phyloP scores from a whole-genome alignment of 345 rosid genomes.

The Conringia planisiliqua region DNA sequence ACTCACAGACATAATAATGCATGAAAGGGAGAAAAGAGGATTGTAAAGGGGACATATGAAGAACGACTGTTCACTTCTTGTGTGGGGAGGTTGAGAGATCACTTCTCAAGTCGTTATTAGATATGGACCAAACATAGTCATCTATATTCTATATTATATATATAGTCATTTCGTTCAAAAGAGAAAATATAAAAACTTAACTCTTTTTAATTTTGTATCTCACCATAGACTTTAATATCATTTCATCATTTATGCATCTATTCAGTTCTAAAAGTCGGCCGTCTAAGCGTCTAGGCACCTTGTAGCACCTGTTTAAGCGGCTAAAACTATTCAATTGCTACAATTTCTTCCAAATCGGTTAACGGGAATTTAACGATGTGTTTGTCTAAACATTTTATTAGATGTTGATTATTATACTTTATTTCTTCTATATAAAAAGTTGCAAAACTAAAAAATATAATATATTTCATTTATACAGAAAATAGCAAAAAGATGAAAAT shows the following conservation, averaged over 20 bases:
- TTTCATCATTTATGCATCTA: not conserved
- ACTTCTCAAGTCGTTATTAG: not conserved
- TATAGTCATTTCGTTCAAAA: not conserved
- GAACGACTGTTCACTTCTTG: conserved; percentile 1
- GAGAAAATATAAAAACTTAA: not conserved
- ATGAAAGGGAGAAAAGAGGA: not conserved
- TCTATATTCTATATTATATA: not conserved
- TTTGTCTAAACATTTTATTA: not conserved
- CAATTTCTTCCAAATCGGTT: not conserved
- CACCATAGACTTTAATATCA: not conserved
- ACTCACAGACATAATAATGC: not conserved
- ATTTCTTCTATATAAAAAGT: not conserved
- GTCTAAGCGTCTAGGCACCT: not conserved
- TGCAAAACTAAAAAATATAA: not conserved
- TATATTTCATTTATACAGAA: not conserved
- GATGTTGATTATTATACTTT: not conserved
- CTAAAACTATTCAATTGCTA: not conserved
- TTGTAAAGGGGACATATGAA: not conserved
- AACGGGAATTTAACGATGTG: not conserved
- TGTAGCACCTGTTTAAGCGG: not conserved
- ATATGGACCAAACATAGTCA: not conserved
- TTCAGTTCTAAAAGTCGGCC: not conserved
- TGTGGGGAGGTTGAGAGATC: conserved; percentile 7
- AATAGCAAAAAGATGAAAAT: not conserved
- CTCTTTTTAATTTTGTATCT: not conserved